Base-by-base conservation (phyloP, 306 rosid species). In the Heteromeles arbutifolia region DNA sequence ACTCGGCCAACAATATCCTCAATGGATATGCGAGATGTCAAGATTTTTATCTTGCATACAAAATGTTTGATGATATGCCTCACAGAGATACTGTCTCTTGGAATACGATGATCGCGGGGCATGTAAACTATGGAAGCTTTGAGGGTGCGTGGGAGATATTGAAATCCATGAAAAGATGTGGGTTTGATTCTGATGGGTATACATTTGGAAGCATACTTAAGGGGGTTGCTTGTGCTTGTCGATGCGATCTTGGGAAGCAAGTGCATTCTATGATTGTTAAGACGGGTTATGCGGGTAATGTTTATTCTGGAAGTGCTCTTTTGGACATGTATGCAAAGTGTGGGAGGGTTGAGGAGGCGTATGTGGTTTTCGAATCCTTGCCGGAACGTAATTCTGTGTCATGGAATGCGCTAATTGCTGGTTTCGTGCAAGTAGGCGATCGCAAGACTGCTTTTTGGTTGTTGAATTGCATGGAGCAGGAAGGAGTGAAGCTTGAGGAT, bases 271-370 rank as follows among this genome's bases (percentile, higher is more conserved):
- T 87, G 81, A 73, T 91, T 45, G 52, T 83, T 74, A 93, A 93
- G 84, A 82, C 77, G 74, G 96, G 94, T 52, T 73, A 61, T 17
- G 72, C 34, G 4, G 82, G 66, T 54, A 85, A 90, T 59, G 83
- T 93, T 41, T 88, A 87, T 67, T 82, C 88, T 0, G 89, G 89
- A 12, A 90, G 96, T 83, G 89, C 96, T 11, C 96, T 91, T 65
- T 52, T 90, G 82, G 98, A 93, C 63, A 90, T 93, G 98, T 91
- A 89, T 85, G 91, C 94, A 10, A 93, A 93, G 82, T 89, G 98
- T 79, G 85, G 80, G 71, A 88, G 86, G 64, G 80, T 84, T 82
- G 94, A 82, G 78, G 92, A 91, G 25, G 98, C 93, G 0, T 76
- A 25, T 68, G 34, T 62, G 66, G 87, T 86, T 41, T 87, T 93